These are phyloP conservation scores for Aspergillus puulaauensis DNA, from an alignment of 2,329 filamentous ascomycete genomes.

Conservation along the genomic window DNA sequence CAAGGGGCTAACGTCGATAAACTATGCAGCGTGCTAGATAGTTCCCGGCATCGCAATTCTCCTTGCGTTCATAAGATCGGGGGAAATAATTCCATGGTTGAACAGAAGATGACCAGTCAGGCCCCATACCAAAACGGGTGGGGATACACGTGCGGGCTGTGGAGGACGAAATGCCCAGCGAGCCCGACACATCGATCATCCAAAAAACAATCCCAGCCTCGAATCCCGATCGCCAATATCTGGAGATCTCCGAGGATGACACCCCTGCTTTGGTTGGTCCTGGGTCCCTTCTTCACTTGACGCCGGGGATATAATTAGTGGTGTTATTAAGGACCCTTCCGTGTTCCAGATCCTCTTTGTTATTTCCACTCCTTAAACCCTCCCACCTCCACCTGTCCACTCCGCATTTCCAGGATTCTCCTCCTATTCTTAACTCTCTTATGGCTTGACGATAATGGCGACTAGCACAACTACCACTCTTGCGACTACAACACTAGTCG, in stretches of 20 bases:
- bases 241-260: background rate
- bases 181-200: background rate
- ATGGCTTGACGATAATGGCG: slow-evolving; percentile 24
- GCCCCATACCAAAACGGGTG: background rate
- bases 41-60: background rate
- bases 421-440: background rate
- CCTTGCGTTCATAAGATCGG: background rate
- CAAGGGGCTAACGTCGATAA: background rate
- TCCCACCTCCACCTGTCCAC: background rate
- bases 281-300: too few species aligned
- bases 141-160: background rate
- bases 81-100: background rate
- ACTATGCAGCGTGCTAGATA: background rate
- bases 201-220: background rate
- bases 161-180: background rate
- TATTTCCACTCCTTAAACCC: slow-evolving; percentile 1
- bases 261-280: background rate
- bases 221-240: background rate
- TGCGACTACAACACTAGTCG: slow-evolving; percentile 33
- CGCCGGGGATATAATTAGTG: background rate
- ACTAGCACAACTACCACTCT: slow-evolving; percentile 23
- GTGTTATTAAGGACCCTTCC: background rate
- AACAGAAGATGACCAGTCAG: background rate
- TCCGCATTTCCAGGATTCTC: background rate
- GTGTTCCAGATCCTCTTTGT: background rate